Evolutionary conservation across 306 rosid genomes (phyloP).

Genomic region (Corylus avellana): DNA sequence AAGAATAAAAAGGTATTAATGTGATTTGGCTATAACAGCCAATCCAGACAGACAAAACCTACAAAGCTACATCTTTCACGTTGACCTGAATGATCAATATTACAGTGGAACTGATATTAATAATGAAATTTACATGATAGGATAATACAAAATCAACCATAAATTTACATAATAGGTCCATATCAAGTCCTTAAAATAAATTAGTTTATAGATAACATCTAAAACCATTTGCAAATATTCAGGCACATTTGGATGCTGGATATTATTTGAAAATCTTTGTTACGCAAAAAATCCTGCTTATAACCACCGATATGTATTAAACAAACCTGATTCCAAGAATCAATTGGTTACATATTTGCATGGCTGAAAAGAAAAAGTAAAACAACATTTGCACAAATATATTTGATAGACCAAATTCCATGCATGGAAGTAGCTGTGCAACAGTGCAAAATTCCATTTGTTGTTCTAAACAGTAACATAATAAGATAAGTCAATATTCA

Average conservation of each 20-base stretch:
- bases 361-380: neutral
- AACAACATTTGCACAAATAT: neutral
- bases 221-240: neutral
- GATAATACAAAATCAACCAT: neutral
- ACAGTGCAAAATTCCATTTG: neutral
- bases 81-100: neutral
- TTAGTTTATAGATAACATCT: neutral
- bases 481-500: neutral
- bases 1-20: neutral
- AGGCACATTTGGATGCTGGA: neutral
- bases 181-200: neutral
- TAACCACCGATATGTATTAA: neutral
- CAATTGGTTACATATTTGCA: neutral
- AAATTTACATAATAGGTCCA: neutral
- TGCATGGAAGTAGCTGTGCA: neutral
- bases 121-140: neutral
- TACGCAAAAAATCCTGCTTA: neutral
- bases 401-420: neutral
- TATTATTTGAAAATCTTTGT: neutral
- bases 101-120: neutral
- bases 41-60: neutral
- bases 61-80: neutral
- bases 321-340: constrained; percentile 2
- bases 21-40: neutral
- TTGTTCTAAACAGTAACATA: neutral